Evolutionary conservation across 1,139 yeast species (phyloP).

Genomic region (Pichia sorboxylosa): DNA sequence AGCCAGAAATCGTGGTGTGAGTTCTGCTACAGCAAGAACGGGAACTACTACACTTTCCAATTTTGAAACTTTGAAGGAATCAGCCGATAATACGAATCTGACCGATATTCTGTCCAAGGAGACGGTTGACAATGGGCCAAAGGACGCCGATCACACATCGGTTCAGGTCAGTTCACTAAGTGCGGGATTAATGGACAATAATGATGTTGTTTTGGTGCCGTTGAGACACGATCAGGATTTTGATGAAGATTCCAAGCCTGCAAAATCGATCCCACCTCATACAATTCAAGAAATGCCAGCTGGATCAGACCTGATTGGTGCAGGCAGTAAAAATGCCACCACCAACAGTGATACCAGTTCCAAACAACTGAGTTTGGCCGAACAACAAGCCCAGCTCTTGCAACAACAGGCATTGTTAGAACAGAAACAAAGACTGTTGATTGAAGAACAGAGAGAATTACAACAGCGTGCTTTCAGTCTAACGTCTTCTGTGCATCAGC

Average conservation of each 20-base stretch:
- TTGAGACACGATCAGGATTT: conserved; percentile 4
- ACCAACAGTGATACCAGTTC: not conserved
- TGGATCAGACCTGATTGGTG: not conserved
- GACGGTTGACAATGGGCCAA: not conserved
- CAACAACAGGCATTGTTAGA: conserved; percentile 13
- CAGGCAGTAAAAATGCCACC: conserved; percentile 2
- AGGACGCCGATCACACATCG: conserved; percentile 1
- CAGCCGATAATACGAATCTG: not conserved
- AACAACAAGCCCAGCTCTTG: conserved; percentile 10
- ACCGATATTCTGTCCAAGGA: too few species aligned
- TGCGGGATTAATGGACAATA: conserved; percentile 9
- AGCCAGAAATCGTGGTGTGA: conserved; percentile 9
- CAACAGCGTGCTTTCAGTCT: conserved; percentile 13
- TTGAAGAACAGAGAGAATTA: conserved; percentile 12
- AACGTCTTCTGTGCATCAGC: conserved; percentile 11
- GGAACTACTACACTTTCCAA: conserved; percentile 1
- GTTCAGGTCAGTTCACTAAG: conserved; percentile 7
- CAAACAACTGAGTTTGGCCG: conserved; percentile 1
- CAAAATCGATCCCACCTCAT: not conserved
- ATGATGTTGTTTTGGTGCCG: conserved; percentile 12
- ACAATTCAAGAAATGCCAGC: conserved; percentile 1
- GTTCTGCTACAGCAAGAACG: conserved; percentile 8
- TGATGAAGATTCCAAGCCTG: not conserved
- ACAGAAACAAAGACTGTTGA: conserved; percentile 11
- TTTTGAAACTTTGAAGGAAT: not conserved